Evolutionary conservation across 345 rosid species (phyloP).

Genomic region (Lenwebbia sp.): DNA sequence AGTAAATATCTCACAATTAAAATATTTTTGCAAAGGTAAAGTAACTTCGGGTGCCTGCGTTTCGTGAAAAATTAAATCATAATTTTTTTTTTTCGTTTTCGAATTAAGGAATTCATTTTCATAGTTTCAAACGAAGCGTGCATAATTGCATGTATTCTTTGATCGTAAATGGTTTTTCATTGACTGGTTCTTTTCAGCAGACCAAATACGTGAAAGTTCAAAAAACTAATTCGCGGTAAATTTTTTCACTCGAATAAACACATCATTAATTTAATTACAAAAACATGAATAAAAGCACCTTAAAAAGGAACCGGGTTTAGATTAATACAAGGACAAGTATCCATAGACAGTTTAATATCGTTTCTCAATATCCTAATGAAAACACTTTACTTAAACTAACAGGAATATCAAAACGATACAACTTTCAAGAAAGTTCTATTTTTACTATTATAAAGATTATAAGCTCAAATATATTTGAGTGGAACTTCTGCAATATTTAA

Average conservation of each 20-base stretch:
- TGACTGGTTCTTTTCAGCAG: neutral
- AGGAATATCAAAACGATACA: neutral
- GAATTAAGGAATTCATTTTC: neutral
- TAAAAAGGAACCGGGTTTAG: neutral
- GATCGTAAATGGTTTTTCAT: neutral
- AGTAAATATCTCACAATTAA: neutral
- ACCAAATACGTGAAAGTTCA: neutral
- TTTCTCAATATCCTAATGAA: neutral
- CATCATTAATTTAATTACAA: neutral
- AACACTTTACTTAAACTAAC: neutral
- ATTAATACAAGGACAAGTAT: neutral
- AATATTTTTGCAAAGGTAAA: neutral
- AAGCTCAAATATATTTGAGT: neutral
- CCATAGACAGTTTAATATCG: neutral
- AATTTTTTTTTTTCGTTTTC: neutral
- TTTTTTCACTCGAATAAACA: neutral
- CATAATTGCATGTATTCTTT: neutral
- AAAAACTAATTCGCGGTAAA: rapidly evolving
- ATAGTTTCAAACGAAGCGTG: neutral
- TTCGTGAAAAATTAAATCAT: neutral
- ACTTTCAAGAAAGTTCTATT: neutral
- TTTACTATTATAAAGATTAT: neutral
- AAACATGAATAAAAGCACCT: neutral
- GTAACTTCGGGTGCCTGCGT: neutral
- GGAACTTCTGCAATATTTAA: neutral